phyloP scores from a whole-genome alignment of 768 basidiomycete species.

The Suillus cothurnatus region DNA sequence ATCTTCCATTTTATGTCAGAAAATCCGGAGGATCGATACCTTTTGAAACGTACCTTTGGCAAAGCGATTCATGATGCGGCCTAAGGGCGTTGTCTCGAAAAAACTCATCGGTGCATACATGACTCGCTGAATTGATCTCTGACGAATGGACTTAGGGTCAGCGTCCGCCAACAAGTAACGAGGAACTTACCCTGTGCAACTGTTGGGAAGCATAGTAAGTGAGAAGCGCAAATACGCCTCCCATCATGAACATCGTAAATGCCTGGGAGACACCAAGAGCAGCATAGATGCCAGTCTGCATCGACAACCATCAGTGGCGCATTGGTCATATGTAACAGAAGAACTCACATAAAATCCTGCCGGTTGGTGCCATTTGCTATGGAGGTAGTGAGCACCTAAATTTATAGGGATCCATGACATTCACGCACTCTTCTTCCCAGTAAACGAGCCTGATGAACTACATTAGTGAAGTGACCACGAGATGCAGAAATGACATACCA shows the following conservation, averaged over 20 bases:
- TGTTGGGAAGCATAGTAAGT: conserved; percentile 77
- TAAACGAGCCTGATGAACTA: conserved; percentile 64
- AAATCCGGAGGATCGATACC: neutral
- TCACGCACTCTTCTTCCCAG: conserved; percentile 51
- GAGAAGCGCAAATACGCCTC: conserved; percentile 61
- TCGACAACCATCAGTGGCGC: neutral
- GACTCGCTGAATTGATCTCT: conserved; percentile 67
- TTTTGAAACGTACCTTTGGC: conserved; percentile 64
- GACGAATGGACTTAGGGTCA: neutral
- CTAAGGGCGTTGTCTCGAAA: conserved; percentile 88
- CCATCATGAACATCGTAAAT: conserved; percentile 66
- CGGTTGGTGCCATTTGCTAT: conserved; percentile 55
- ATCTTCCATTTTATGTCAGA: conserved; percentile 39
- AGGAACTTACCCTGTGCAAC: conserved; percentile 56
- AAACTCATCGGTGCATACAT: conserved; percentile 89
- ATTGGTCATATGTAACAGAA: conserved; percentile 30
- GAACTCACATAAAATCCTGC: conserved; percentile 70
- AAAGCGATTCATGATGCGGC: conserved; percentile 90
- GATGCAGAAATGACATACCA: conserved; percentile 48
- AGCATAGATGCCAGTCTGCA: conserved; percentile 82
- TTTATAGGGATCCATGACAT: neutral
- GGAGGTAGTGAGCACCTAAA: neutral
- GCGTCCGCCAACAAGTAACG: neutral
- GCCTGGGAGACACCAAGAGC: conserved; percentile 73
- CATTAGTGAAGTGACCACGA: neutral